These are phyloP conservation scores for Wakefieldia striispora DNA, from an alignment of 768 basidiomycete species.

Conservation along the genomic window DNA sequence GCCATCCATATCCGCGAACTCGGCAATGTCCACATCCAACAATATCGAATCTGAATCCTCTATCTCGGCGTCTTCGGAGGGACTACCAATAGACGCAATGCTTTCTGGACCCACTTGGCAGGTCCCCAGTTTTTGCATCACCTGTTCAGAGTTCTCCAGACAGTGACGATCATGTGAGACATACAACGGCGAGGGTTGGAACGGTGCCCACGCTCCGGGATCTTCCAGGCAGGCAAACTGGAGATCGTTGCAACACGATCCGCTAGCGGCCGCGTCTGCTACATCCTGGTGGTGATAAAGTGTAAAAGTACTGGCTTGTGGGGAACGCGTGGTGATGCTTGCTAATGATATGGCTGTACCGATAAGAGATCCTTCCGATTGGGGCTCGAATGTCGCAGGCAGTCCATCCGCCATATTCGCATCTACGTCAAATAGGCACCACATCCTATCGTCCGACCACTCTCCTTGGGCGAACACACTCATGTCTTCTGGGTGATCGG, in stretches of 20 bases:
- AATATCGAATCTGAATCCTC: constrained; percentile 18
- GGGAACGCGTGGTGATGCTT: constrained; percentile 16
- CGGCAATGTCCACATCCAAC: constrained; percentile 11
- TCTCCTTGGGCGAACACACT: constrained; percentile 17
- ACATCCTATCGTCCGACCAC: constrained; percentile 13
- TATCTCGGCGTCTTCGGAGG: constrained; percentile 1
- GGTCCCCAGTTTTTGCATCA: constrained; percentile 6
- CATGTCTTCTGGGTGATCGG: constrained; percentile 11
- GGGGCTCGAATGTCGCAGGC: background rate
- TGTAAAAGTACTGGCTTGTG: constrained; percentile 8
- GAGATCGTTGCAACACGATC: constrained; percentile 10
- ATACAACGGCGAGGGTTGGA: constrained; percentile 7
- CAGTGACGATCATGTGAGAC: constrained; percentile 11
- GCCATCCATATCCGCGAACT: constrained; percentile 4
- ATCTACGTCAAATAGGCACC: constrained; percentile 9
- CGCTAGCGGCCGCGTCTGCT: constrained; percentile 11
- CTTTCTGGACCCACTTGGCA: constrained; percentile 6
- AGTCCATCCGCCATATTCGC: background rate
- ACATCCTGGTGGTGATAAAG: constrained; percentile 18
- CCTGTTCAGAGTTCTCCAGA: constrained; percentile 10
- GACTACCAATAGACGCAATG: constrained; percentile 11
- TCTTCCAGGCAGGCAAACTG: constrained; percentile 17
- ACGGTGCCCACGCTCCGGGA: constrained; percentile 9
- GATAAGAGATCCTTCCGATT: constrained; percentile 29
- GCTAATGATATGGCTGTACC: constrained; percentile 12